These are phyloP conservation scores for Chalciporus sp. DNA, from an alignment of 1,284 basidiomycete genomes.

Conservation along the genomic window DNA sequence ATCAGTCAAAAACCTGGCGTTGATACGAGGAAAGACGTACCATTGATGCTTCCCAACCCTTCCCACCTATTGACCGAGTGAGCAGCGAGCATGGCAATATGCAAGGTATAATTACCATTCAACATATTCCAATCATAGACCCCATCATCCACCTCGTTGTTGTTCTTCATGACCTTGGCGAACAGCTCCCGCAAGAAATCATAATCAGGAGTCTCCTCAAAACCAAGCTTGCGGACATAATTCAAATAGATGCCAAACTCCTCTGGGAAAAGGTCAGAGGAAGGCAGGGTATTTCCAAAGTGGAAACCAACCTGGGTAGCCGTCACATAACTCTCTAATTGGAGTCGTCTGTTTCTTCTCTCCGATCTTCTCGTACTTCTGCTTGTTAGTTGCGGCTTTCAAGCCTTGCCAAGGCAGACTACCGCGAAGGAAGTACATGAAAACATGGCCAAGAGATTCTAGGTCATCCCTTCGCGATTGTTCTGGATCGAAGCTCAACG, in stretches of 20 bases:
- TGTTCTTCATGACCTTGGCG: conserved; percentile 86
- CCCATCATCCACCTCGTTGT: conserved; percentile 87
- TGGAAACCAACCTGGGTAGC: conserved; percentile 81
- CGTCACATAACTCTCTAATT: conserved; percentile 93
- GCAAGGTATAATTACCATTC: conserved; percentile 50
- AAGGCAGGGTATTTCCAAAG: not conserved
- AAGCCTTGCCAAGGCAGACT: conserved; percentile 95
- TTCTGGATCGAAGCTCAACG: conserved; percentile 33
- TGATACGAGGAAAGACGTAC: conserved; percentile 45
- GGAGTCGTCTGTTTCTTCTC: conserved; percentile 97
- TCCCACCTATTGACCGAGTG: conserved; percentile 59
- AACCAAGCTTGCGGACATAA: conserved; percentile 94
- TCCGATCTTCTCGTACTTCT: conserved; percentile 98
- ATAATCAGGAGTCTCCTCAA: conserved; percentile 96
- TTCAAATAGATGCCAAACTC: conserved; percentile 98
- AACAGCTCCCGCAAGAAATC: conserved; percentile 97
- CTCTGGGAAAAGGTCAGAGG: conserved; percentile 51
- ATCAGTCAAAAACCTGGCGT: conserved; percentile 15
- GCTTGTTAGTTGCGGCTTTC: conserved; percentile 97
- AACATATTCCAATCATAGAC: conserved; percentile 91
- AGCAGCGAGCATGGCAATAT: not conserved
- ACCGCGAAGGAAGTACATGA: conserved; percentile 97
- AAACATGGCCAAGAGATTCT: conserved; percentile 94
- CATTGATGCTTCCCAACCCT: conserved; percentile 90
- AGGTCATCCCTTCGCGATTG: conserved; percentile 90